Percentiles rank a stretch among this genome's conserved stretches.
Conservation (phyloP, 352 stramenopile species). For the Globisporangium uncinulatum region DNA sequence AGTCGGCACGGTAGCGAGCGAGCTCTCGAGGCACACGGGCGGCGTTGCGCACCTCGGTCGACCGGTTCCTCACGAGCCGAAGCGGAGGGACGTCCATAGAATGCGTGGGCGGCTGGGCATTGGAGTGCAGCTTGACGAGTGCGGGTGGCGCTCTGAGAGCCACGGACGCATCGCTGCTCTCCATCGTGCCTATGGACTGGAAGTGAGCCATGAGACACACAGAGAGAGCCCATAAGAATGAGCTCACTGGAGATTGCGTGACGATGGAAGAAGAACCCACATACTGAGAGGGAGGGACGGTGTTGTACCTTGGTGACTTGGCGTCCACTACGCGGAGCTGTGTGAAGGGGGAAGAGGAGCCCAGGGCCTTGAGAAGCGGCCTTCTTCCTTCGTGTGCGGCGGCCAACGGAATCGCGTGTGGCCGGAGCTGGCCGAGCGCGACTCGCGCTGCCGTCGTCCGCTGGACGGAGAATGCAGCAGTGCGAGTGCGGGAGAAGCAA, state of each 20-base stretch:
- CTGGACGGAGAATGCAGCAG: neutral
- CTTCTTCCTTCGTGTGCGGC: neutral
- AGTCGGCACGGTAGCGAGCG: constrained; percentile 31
- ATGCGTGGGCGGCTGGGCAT: constrained; percentile 1
- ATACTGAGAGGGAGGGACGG: too few species aligned
- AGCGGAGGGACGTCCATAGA: neutral
- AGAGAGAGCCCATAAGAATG: too few species aligned
- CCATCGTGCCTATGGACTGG: too few species aligned
- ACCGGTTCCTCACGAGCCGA: constrained; percentile 12
- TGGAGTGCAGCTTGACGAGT: constrained; percentile 5
- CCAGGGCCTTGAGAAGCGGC: too few species aligned
- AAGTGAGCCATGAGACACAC: too few species aligned
- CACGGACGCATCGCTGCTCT: too few species aligned
- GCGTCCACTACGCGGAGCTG: neutral
- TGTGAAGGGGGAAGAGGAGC: neutral
- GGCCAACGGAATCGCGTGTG: neutral
- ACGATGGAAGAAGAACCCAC: too few species aligned
- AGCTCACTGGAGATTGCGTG: too few species aligned
- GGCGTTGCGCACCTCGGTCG: constrained; percentile 9
- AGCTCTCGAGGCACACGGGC: constrained; percentile 15
- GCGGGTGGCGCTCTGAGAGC: neutral
- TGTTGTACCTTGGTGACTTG: too few species aligned
- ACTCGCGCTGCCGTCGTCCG: too few species aligned
- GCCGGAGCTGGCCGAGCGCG: neutral
- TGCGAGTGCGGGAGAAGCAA: neutral